Base-by-base conservation (phyloP, 2,329 filamentous ascomycete species). In the Microsporum canis region DNA sequence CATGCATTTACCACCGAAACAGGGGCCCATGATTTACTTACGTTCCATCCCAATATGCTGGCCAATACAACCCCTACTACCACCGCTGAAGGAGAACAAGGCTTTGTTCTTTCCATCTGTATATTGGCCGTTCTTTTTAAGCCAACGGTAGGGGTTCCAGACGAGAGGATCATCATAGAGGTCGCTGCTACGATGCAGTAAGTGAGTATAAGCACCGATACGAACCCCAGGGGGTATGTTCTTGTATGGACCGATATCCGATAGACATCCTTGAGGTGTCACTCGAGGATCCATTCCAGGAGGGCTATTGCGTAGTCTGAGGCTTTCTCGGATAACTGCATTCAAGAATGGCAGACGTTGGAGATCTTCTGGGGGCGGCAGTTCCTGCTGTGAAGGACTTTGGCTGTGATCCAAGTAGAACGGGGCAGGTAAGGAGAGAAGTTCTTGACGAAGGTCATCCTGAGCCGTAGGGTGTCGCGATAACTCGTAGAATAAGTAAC, bases 261-360 rank as follows among this genome's bases (percentile, higher is more conserved):
- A 43, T n/a, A 23, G 39, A n/a, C 39, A 2, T 14, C 17, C 45
- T 56, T 49, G 55, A 14, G 60, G 60, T 5, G 60, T 62, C 33
- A 62, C 57, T 7, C 60, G 60, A 33, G 60, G 57, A 33, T 62
- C 59, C 10, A 62, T 57, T 4, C 57, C 59, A 5, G 60, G 60
- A 5, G 29, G 47, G 4, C 56, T 62, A 14, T 62, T 62, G 34
- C 60, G 38, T 34, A 63, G 55, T n/a, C 61, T 58, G 17, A 63
- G 61, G 31, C 58, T 58, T 58, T 63, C 61, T 33, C 47, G 58
- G 29, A 63, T 63, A 3, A 60, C 39, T 45, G 61, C 61, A 29
- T 63, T 63, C n/a, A 63, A 43, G 12, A 60, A 56, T 31, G 61
- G 58, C n/a, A 63, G 33, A 29, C 55, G 51, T 36, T 63, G 58